Evolutionary conservation across 768 basidiomycete genomes (phyloP).

Genomic region (Cystoderma amianthinum): DNA sequence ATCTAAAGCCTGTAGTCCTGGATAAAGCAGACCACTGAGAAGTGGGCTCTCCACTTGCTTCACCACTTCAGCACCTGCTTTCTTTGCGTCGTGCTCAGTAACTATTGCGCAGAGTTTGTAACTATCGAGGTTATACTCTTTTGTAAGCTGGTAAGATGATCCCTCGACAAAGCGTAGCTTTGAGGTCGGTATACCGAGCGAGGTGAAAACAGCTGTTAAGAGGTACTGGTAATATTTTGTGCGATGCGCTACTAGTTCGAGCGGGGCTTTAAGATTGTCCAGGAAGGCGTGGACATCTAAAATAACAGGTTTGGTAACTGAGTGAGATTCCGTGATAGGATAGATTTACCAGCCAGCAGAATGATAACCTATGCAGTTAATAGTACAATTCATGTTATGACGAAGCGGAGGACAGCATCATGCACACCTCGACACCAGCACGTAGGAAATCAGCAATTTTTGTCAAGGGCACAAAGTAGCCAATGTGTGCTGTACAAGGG

Average conservation of each 20-base stretch:
- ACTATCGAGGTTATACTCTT: slow-evolving; percentile 92
- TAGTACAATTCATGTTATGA: slow-evolving; percentile 8
- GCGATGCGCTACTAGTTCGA: slow-evolving; percentile 83
- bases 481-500: slow-evolving; percentile 73
- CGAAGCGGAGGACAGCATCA: slow-evolving; percentile 3
- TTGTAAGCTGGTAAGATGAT: slow-evolving; percentile 86
- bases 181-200: slow-evolving; percentile 86
- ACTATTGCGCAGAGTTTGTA: slow-evolving; percentile 90
- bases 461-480: slow-evolving; percentile 90
- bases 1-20: slow-evolving; percentile 93
- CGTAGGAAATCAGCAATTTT: slow-evolving; percentile 96
- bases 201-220: slow-evolving; percentile 76
- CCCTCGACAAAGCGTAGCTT: slow-evolving; percentile 83
- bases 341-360: slow-evolving; percentile 61
- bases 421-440: slow-evolving; percentile 77
- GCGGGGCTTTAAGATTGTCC: slow-evolving; percentile 93
- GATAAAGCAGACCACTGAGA: slow-evolving; percentile 90
- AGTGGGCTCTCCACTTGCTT: slow-evolving; percentile 93
- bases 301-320: too few species aligned
- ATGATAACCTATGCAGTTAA: slow-evolving; percentile 52
- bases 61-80: slow-evolving; percentile 97
- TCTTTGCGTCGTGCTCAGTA: slow-evolving; percentile 94
- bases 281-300: slow-evolving; percentile 94
- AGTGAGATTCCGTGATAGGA: too few species aligned
- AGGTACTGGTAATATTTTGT: slow-evolving; percentile 87